These are phyloP conservation scores for Venturia nashicola DNA, from an alignment of 2,329 filamentous ascomycete species.

Conservation along the genomic window DNA sequence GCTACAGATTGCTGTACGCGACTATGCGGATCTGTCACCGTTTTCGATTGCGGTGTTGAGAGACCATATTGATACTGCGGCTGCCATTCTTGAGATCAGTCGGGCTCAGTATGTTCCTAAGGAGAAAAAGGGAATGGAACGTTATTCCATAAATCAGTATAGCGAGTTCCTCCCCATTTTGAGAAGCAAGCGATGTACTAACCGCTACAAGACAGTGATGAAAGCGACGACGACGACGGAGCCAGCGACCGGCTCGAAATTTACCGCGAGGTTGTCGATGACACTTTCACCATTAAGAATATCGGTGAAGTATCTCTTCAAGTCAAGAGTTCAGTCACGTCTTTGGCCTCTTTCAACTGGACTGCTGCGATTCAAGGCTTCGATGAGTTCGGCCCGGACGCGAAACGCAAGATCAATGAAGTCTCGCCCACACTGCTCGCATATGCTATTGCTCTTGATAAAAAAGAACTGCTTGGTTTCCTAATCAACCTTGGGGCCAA, in stretches of 20 bases:
- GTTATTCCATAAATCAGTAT: slow-evolving; percentile 11
- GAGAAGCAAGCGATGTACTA: neutral
- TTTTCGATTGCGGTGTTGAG: slow-evolving; percentile 58
- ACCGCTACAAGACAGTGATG: slow-evolving; percentile 3
- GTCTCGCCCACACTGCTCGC: slow-evolving; percentile 16
- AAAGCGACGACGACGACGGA: slow-evolving; percentile 17
- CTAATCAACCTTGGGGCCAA: slow-evolving; percentile 43
- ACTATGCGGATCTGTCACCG: slow-evolving; percentile 40
- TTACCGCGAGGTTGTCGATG: slow-evolving; percentile 43
- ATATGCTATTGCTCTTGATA: slow-evolving; percentile 40
- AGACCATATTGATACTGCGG: slow-evolving; percentile 52
- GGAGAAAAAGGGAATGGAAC: slow-evolving; percentile 39
- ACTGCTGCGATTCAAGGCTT: slow-evolving; percentile 10
- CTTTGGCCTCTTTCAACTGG: slow-evolving; percentile 21
- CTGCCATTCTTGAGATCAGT: slow-evolving; percentile 56
- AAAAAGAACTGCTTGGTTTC: slow-evolving; percentile 41
- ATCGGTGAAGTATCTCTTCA: slow-evolving; percentile 57
- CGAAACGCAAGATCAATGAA: neutral
- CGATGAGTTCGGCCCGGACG: neutral
- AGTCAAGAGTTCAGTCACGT: slow-evolving; percentile 51
- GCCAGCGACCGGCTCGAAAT: slow-evolving; percentile 16
- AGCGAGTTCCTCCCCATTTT: neutral
- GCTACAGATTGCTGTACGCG: slow-evolving; percentile 49
- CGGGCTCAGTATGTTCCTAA: slow-evolving; percentile 53
- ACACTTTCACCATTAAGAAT: slow-evolving; percentile 63